Percentiles rank a stretch among this genome's conserved stretches.
These are phyloP conservation scores for Medicago arabica DNA, from an alignment of 306 rosid genomes.

Conservation along the genomic window DNA sequence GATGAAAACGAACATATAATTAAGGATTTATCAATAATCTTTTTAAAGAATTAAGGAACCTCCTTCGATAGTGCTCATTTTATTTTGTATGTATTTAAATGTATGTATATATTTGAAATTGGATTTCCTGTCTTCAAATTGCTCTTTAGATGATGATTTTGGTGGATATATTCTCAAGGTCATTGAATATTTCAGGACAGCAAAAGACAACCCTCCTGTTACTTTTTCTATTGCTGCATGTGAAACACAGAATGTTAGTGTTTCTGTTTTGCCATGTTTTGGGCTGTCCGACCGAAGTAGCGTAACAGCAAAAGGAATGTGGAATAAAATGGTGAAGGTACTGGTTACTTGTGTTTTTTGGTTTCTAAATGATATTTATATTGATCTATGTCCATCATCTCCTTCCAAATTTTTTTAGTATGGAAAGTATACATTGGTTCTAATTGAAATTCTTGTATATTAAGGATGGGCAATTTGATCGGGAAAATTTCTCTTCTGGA, in stretches of 20 bases:
- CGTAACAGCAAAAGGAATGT: slow-evolving; percentile 80
- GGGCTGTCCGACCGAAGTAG: slow-evolving; percentile 83
- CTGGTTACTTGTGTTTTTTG: slow-evolving; percentile 28
- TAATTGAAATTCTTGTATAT: slow-evolving; percentile 44
- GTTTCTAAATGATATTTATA: slow-evolving; percentile 32
- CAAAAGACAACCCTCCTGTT: slow-evolving; percentile 91
- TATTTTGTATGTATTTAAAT: slow-evolving; percentile 1
- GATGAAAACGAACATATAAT: neutral
- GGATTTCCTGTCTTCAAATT: slow-evolving; percentile 18
- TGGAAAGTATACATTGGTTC: slow-evolving; percentile 35
- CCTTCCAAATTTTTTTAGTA: slow-evolving; percentile 18
- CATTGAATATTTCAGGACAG: slow-evolving; percentile 76
- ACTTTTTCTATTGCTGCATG: slow-evolving; percentile 93
- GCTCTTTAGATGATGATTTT: slow-evolving; percentile 41
- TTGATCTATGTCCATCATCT: neutral
- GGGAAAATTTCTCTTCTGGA: slow-evolving; percentile 76
- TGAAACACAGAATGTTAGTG: slow-evolving; percentile 95
- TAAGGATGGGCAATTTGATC: slow-evolving; percentile 93
- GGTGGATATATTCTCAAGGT: slow-evolving; percentile 40
- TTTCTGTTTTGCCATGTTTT: slow-evolving; percentile 88
- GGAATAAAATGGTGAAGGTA: slow-evolving; percentile 90
- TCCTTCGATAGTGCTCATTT: neutral
- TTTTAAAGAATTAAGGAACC: slow-evolving; percentile 26
- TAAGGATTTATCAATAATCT: slow-evolving; percentile 22
- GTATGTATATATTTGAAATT: slow-evolving; percentile 14